These are phyloP conservation scores for Trypanosoma vivax DNA, from an alignment of 208 protist species.

Conservation along the genomic window DNA sequence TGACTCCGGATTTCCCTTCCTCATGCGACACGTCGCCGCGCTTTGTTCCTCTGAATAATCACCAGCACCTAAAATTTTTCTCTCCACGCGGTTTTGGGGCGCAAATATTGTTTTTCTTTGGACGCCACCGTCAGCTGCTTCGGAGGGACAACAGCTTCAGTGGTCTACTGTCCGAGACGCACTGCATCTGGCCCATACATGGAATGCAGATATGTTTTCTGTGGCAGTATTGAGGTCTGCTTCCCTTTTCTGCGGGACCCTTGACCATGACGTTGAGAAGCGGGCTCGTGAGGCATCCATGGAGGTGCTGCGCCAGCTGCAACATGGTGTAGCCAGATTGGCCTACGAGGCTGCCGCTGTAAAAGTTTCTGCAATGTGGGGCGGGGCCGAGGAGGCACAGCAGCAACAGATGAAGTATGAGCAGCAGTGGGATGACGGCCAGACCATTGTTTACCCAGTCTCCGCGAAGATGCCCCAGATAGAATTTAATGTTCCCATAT, in stretches of 20 bases:
- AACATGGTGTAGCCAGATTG: constrained; percentile 36
- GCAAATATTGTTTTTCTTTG: constrained; percentile 54
- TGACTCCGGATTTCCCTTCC: constrained; percentile 12
- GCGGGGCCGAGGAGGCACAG: constrained; percentile 24
- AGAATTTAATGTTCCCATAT: constrained; percentile 56
- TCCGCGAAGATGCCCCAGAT: constrained; percentile 12
- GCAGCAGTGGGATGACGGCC: constrained; percentile 17
- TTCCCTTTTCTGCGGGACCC: not conserved
- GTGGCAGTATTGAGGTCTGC: constrained; percentile 41
- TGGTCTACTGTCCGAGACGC: constrained; percentile 43
- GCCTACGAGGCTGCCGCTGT: constrained; percentile 31
- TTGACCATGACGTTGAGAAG: constrained; percentile 2
- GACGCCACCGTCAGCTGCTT: constrained; percentile 18
- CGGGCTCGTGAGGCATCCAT: constrained; percentile 27
- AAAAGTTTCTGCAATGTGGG: constrained; percentile 28
- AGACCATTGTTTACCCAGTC: constrained; percentile 8
- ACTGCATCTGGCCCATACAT: constrained; percentile 54
- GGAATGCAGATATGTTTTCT: constrained; percentile 77
- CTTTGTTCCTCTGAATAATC: constrained; percentile 33
- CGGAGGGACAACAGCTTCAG: not conserved
- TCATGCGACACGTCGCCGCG: not conserved
- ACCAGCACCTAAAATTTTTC: constrained; percentile 38
- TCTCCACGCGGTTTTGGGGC: constrained; percentile 63
- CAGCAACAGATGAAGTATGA: not conserved
- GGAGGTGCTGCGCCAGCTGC: constrained; percentile 56